Evolutionary conservation across 23 red algal genomes (phyloP).

Genomic region (Cyanidioschyzon merolae): DNA sequence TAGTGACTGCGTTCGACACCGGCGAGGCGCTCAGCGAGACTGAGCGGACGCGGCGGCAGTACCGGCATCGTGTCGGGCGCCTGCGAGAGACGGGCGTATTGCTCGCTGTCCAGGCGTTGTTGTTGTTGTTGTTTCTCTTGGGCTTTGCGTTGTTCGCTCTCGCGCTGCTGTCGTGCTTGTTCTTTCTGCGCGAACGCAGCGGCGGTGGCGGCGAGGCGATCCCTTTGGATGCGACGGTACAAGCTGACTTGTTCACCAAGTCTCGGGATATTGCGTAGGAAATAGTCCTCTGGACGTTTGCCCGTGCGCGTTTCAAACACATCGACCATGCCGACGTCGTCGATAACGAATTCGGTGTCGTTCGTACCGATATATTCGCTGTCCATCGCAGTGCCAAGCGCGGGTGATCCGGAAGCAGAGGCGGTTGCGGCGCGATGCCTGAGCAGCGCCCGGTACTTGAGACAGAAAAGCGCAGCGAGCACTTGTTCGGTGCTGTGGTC

Average conservation of each 20-base stretch:
- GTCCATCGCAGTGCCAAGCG: slow-evolving; percentile 23
- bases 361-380: slow-evolving; percentile 38
- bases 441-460: slow-evolving; percentile 80
- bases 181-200: not conserved
- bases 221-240: slow-evolving; percentile 2
- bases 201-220: not conserved
- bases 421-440: slow-evolving; percentile 28
- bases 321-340: slow-evolving; percentile 45
- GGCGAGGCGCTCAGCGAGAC: not conserved
- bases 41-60: not conserved
- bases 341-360: slow-evolving; percentile 62
- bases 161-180: not conserved
- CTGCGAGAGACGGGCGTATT: not conserved
- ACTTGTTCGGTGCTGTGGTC: slow-evolving; percentile 24
- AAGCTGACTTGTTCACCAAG: slow-evolving; percentile 7
- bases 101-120: not conserved
- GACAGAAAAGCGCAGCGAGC: slow-evolving; percentile 44
- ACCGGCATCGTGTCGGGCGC: not conserved
- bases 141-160: not conserved
- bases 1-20: not conserved
- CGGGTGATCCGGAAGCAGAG: not conserved
- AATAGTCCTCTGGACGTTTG: not conserved
- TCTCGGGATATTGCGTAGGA: not conserved
- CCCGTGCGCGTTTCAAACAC: not conserved
- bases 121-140: not conserved